phyloP scores from a whole-genome alignment of 2,329 filamentous ascomycete species.

The Diplodia mutila region DNA sequence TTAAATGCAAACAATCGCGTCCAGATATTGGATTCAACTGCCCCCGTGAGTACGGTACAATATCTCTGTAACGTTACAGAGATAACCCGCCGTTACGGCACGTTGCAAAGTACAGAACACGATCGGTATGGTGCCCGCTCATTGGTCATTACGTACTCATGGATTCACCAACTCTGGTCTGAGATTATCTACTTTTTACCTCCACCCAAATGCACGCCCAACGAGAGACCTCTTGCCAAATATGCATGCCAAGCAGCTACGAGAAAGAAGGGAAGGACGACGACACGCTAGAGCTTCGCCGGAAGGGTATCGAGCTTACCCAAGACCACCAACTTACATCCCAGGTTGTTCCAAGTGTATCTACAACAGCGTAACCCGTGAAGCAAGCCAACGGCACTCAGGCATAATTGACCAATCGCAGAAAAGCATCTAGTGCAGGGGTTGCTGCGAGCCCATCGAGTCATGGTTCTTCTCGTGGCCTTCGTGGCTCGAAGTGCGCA shows the following conservation, averaged over 20 bases:
- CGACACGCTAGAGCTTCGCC: neutral
- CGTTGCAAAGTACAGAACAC: too few relatives aligned
- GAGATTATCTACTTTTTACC: conserved; percentile 14
- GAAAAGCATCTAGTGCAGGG: conserved; percentile 2
- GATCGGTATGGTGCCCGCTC: neutral
- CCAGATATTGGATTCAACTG: too few relatives aligned
- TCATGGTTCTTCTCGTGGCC: conserved; percentile 26
- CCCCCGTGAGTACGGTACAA: too few relatives aligned
- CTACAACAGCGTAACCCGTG: conserved; percentile 19
- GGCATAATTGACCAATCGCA: neutral
- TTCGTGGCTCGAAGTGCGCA: conserved; percentile 9
- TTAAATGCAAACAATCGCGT: too few relatives aligned
- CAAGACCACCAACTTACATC: neutral
- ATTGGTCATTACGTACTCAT: conserved; percentile 10
- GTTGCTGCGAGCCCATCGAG: conserved; percentile 23
- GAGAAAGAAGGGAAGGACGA: neutral
- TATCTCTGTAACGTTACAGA: too few relatives aligned
- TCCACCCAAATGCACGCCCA: neutral
- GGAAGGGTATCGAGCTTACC: conserved; percentile 13
- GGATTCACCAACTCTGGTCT: neutral
- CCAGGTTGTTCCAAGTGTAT: conserved; percentile 4
- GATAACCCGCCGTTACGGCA: too few relatives aligned
- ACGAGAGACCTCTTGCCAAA: neutral
- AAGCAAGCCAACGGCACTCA: neutral
- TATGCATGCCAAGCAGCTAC: neutral